Conservation (phyloP, 2,329 filamentous ascomycete genomes). For the Claviceps humidiphila region DNA sequence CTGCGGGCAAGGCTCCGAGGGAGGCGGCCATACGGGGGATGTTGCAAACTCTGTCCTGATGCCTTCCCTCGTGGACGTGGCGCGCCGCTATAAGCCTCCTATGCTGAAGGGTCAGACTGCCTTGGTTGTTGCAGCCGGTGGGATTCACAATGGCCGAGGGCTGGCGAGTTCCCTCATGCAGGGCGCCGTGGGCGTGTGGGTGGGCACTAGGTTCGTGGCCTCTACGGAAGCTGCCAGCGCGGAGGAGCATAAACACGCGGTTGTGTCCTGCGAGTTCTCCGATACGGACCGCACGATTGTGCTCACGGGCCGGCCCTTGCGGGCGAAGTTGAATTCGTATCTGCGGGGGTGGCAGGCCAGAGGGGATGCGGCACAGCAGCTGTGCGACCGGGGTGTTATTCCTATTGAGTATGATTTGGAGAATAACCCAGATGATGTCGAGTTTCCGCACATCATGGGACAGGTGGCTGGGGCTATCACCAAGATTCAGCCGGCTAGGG, state of each 20-base stretch:
- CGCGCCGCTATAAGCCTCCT: slow-evolving; percentile 54
- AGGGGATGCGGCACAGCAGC: slow-evolving; percentile 59
- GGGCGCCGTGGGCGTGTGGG: slow-evolving; percentile 82
- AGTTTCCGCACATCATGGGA: slow-evolving; percentile 84
- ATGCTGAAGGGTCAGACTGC: slow-evolving; percentile 56
- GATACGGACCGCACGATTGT: slow-evolving; percentile 77
- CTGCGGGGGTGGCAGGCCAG: slow-evolving; percentile 66
- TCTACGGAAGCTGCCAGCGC: slow-evolving; percentile 68
- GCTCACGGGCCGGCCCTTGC: slow-evolving; percentile 65
- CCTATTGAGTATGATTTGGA: slow-evolving; percentile 77
- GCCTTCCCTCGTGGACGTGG: slow-evolving; percentile 77
- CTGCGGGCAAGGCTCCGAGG: slow-evolving; percentile 85
- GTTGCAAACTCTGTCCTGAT: slow-evolving; percentile 78
- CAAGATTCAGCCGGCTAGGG: slow-evolving; percentile 64
- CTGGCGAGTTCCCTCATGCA: slow-evolving; percentile 76
- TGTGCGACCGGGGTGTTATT: slow-evolving; percentile 66
- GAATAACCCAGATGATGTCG: slow-evolving; percentile 59
- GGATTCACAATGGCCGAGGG: slow-evolving; percentile 69
- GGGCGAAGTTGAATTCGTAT: slow-evolving; percentile 74
- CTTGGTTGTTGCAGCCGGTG: slow-evolving; percentile 79
- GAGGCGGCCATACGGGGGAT: slow-evolving; percentile 84
- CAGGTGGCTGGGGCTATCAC: slow-evolving; percentile 73
- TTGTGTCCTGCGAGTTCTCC: slow-evolving; percentile 65
- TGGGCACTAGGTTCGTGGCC: slow-evolving; percentile 86
- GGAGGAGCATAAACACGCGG: slow-evolving; percentile 69